A percentile compares a stretch with the other conserved stretches of the same genome.
phyloP scores from a whole-genome alignment of 163 green algal genomes.

The Scenedesmus sp. region DNA sequence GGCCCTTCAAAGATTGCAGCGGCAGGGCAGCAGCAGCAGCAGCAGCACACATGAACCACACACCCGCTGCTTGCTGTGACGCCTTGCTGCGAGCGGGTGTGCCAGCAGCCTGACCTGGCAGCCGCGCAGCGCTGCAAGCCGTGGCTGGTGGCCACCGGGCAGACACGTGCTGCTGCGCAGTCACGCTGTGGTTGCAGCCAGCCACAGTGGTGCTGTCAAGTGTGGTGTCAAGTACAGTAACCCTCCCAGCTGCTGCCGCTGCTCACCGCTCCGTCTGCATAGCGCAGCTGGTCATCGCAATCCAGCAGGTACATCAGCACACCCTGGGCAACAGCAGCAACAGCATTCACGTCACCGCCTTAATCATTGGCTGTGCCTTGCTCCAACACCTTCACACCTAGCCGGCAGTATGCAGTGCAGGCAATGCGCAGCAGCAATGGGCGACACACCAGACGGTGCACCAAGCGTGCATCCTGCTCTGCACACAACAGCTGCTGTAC shows the following conservation, averaged over 20 bases:
- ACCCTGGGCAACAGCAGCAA: conserved; percentile 24
- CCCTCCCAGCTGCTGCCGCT: neutral
- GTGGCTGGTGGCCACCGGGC: neutral
- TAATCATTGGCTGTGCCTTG: neutral
- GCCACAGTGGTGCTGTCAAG: neutral
- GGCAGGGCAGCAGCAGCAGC: neutral
- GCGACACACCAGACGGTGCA: neutral
- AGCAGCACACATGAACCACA: neutral
- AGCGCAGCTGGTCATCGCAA: neutral
- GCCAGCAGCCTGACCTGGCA: neutral
- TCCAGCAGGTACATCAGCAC: conserved; percentile 54
- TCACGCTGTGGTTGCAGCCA: neutral
- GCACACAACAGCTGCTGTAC: neutral
- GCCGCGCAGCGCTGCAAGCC: neutral
- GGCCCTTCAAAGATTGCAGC: neutral
- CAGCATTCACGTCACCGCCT: neutral
- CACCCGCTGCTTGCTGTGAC: neutral
- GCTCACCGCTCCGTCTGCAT: neutral
- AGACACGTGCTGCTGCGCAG: neutral
- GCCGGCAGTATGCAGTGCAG: neutral
- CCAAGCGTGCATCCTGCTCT: neutral
- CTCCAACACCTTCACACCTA: neutral
- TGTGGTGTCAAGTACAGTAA: neutral
- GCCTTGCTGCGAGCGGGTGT: neutral
- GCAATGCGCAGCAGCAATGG: neutral